These are phyloP conservation scores for Rubia peregrina DNA, from an alignment of 305 asterid species.

Conservation along the genomic window DNA sequence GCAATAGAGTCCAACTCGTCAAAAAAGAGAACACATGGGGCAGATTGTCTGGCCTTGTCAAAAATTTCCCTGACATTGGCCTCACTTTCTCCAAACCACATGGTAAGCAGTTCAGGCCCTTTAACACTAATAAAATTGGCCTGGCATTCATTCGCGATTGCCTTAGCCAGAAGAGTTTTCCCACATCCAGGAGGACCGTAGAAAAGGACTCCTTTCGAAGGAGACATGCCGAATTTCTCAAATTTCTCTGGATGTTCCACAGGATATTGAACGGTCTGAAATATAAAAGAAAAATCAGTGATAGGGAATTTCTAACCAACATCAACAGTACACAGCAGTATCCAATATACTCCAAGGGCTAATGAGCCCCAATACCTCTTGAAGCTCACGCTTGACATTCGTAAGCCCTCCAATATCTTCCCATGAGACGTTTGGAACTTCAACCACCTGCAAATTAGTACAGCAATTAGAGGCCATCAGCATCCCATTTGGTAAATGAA, in stretches of 20 bases:
- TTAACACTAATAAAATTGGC: constrained; percentile 78
- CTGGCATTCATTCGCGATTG: constrained; percentile 83
- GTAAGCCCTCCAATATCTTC: constrained; percentile 49
- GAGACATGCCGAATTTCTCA: constrained; percentile 64
- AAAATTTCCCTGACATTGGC: constrained; percentile 82
- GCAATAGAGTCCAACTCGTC: constrained; percentile 92
- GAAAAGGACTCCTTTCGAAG: constrained; percentile 89
- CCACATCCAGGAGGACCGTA: constrained; percentile 95
- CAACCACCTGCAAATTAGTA: constrained; percentile 34
- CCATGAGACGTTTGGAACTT: constrained; percentile 46
- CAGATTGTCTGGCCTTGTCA: constrained; percentile 83
- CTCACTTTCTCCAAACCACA: constrained; percentile 97
- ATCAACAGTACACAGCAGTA: not conserved
- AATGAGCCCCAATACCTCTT: constrained; percentile 28
- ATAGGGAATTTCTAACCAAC: not conserved
- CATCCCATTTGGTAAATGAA: not conserved
- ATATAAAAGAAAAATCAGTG: constrained; percentile 8
- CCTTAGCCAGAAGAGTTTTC: constrained; percentile 81
- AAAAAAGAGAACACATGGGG: constrained; percentile 87
- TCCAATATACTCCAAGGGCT: not conserved
- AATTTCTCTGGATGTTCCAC: constrained; percentile 75
- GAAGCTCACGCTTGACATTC: constrained; percentile 48
- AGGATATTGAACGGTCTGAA: constrained; percentile 67
- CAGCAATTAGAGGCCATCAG: not conserved
- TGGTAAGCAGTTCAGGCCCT: constrained; percentile 82